Conservation (phyloP, 2,329 filamentous ascomycete species). For the Pseudogymnoascus sp. region DNA sequence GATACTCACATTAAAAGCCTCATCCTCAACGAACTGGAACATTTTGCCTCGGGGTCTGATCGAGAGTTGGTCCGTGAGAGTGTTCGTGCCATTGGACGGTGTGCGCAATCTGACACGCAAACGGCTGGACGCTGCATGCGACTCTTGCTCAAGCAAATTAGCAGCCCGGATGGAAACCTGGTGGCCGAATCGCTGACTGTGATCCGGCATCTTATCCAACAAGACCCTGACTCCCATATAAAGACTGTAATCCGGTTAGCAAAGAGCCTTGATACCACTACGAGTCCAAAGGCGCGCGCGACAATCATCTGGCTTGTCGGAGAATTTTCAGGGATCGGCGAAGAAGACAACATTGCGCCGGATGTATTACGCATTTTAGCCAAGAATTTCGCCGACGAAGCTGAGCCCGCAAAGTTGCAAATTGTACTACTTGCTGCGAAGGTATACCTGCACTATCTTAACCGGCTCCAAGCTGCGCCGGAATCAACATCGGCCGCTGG, state of each 20-base stretch:
- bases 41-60: conserved; percentile 74
- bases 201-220: conserved; percentile 90
- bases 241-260: conserved; percentile 83
- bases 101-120: conserved; percentile 66
- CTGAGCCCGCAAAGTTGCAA: conserved; percentile 79
- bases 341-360: conserved; percentile 81
- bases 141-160: conserved; percentile 78
- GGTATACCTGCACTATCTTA: conserved; percentile 84
- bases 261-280: conserved; percentile 82
- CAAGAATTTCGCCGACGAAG: conserved; percentile 76
- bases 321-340: conserved; percentile 75
- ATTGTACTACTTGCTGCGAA: conserved; percentile 92
- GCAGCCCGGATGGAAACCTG: conserved; percentile 75
- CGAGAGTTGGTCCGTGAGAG: conserved; percentile 76
- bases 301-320: conserved; percentile 97
- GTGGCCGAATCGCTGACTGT: conserved; percentile 92
- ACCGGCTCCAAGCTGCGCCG: conserved; percentile 42
- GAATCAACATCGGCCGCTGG: conserved; percentile 27
- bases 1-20: conserved; percentile 70
- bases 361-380: conserved; percentile 85
- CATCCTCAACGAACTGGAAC: conserved; percentile 85
- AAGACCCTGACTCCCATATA: conserved; percentile 70
- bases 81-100: conserved; percentile 86
- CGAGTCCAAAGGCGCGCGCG: conserved; percentile 78
- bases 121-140: conserved; percentile 73